phyloP scores from a whole-genome alignment of 306 rosid species.

The Cucumis sativus region DNA sequence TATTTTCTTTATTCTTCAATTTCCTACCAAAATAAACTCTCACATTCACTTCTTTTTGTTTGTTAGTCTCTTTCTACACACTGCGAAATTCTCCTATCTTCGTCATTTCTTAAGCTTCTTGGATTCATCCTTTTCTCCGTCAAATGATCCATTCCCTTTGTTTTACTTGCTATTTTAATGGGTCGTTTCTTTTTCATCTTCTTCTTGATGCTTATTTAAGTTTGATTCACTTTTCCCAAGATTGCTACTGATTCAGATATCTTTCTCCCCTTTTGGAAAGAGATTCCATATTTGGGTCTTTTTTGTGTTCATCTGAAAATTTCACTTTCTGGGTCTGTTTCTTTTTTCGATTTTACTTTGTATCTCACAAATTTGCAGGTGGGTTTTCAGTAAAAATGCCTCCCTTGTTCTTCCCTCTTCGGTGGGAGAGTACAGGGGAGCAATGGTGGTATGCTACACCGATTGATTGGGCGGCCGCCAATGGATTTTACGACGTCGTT shows the following conservation, averaged over 20 bases:
- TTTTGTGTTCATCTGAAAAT: neutral
- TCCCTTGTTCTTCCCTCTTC: slow-evolving; percentile 53
- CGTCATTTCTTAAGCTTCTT: neutral
- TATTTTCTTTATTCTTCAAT: neutral
- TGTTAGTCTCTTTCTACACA: neutral
- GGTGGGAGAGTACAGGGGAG: slow-evolving; percentile 88
- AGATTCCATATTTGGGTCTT: neutral
- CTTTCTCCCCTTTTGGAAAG: neutral
- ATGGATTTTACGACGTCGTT: slow-evolving; percentile 71
- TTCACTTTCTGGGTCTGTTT: neutral
- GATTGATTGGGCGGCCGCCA: slow-evolving; percentile 85
- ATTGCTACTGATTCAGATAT: neutral
- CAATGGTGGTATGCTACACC: slow-evolving; percentile 99
- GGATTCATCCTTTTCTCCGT: neutral
- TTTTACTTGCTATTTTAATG: neutral
- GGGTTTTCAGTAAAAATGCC: slow-evolving; percentile 21
- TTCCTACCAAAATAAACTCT: neutral
- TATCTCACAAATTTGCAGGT: neutral
- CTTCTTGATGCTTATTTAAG: neutral
- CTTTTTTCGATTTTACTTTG: neutral
- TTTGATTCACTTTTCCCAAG: neutral
- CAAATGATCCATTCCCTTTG: neutral
- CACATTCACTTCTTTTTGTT: neutral
- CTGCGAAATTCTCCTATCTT: neutral
- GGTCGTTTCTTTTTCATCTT: neutral